These are phyloP conservation scores for Prinsepia uniflora DNA, from an alignment of 306 rosid species.

Conservation along the genomic window DNA sequence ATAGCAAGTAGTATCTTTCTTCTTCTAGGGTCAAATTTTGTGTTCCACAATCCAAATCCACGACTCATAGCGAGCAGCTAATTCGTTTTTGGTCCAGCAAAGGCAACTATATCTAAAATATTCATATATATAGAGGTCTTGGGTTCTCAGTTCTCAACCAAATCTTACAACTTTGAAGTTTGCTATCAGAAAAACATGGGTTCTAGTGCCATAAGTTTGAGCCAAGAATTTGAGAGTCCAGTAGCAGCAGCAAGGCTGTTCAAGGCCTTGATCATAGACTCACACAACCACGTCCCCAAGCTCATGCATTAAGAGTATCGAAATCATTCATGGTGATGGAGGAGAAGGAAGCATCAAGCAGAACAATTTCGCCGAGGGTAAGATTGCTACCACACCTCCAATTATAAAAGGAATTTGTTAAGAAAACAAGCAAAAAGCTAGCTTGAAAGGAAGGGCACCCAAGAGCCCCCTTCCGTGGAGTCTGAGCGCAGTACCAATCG, in stretches of 20 bases:
- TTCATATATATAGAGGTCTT: not conserved
- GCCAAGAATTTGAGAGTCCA: conserved; percentile 25
- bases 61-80: not conserved
- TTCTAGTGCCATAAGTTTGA: conserved; percentile 1
- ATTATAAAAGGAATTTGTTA: too few relatives aligned
- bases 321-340: conserved; percentile 31
- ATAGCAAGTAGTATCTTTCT: too few relatives aligned
- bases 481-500: too few relatives aligned
- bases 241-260: conserved; percentile 27
- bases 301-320: conserved; percentile 31
- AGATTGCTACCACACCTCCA: too few relatives aligned
- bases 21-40: conserved; percentile 7
- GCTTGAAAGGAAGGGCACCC: too few relatives aligned
- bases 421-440: too few relatives aligned
- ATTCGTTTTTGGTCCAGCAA: not conserved
- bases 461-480: too few relatives aligned
- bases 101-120: not conserved
- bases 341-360: conserved; percentile 35
- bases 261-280: conserved; percentile 33
- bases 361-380: conserved; percentile 31
- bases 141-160: not conserved
- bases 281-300: conserved; percentile 33
- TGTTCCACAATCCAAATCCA: not conserved
- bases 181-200: conserved; percentile 19
- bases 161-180: not conserved